Conservation (phyloP, 495 filamentous ascomycete genomes). For the Peziza echinospora region DNA sequence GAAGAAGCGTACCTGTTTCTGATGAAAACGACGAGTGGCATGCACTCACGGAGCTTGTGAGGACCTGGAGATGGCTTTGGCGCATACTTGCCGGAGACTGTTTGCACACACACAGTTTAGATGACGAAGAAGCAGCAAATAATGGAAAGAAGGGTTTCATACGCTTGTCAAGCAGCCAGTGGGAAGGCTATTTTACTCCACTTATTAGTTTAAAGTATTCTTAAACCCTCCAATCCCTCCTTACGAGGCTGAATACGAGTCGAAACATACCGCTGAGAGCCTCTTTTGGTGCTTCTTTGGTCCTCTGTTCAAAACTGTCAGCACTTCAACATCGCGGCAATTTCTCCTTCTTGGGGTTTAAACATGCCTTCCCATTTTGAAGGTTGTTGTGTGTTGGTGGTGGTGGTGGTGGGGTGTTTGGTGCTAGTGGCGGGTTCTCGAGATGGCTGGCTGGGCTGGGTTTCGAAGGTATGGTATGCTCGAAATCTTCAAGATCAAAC, state of each 20-base stretch:
- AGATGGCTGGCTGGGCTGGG: not conserved
- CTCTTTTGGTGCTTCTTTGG: constrained; percentile 98
- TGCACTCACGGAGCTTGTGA: constrained; percentile 97
- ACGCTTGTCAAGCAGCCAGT: constrained; percentile 99
- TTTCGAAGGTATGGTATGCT: not conserved
- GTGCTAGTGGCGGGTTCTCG: not conserved
- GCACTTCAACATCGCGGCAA: not conserved
- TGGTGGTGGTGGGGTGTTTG: not conserved
- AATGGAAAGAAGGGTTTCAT: constrained; percentile 58
- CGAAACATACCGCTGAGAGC: constrained; percentile 42
- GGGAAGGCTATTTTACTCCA: constrained; percentile 36
- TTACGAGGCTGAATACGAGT: not conserved
- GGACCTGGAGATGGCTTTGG: constrained; percentile 45
- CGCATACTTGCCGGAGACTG: constrained; percentile 20
- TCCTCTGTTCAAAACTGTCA: not conserved
- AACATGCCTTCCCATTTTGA: not conserved
- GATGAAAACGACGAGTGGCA: constrained; percentile 97
- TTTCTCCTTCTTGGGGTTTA: not conserved
- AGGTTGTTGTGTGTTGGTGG: not conserved
- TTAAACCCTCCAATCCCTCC: not conserved
- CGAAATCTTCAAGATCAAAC: no score
- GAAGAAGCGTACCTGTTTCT: constrained; percentile 36
- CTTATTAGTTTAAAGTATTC: not conserved
- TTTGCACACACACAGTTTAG: no score
- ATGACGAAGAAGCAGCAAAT: no score